A percentile compares a stretch with the other conserved stretches of the same genome.
Conservation (phyloP, 192 early-diverging fungal genomes). For the Coemansia sp. region DNA sequence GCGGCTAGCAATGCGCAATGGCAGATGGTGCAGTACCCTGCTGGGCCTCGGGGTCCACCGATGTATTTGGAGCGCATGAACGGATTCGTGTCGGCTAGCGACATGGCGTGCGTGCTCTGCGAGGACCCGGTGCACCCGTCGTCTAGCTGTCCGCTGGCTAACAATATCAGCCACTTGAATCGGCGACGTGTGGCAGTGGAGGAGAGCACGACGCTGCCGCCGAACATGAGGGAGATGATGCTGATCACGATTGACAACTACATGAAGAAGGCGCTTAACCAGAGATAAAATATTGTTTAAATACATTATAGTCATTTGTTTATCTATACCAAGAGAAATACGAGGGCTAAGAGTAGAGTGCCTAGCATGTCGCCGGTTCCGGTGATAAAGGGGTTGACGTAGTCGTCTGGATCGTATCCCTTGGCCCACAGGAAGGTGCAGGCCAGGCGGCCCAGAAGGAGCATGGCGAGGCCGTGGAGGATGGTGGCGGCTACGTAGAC, state of each 20-base stretch:
- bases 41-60: background rate
- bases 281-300: background rate
- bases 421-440: slow-evolving; percentile 63
- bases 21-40: background rate
- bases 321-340: slow-evolving; percentile 18
- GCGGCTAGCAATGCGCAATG: background rate
- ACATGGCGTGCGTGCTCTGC: slow-evolving; percentile 26
- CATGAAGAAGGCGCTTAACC: background rate
- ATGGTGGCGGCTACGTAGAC: slow-evolving; percentile 59
- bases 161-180: slow-evolving; percentile 4
- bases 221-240: slow-evolving; percentile 13
- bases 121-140: slow-evolving; percentile 7
- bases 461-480: slow-evolving; percentile 56
- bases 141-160: slow-evolving; percentile 2
- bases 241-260: slow-evolving; percentile 19
- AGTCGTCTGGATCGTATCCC: slow-evolving; percentile 81
- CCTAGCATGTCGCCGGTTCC: slow-evolving; percentile 71
- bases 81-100: background rate
- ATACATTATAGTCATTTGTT: background rate
- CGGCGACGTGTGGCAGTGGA: slow-evolving; percentile 12
- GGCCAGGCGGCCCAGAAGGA: slow-evolving; percentile 59
- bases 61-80: background rate
- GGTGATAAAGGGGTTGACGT: slow-evolving; percentile 57
- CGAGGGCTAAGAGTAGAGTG: slow-evolving; percentile 59
- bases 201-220: background rate